Evolutionary conservation across 2,329 filamentous ascomycete genomes (phyloP), one percentile per base, ranked within the genome.

Genomic region (Botrytis pseudocinerea): DNA sequence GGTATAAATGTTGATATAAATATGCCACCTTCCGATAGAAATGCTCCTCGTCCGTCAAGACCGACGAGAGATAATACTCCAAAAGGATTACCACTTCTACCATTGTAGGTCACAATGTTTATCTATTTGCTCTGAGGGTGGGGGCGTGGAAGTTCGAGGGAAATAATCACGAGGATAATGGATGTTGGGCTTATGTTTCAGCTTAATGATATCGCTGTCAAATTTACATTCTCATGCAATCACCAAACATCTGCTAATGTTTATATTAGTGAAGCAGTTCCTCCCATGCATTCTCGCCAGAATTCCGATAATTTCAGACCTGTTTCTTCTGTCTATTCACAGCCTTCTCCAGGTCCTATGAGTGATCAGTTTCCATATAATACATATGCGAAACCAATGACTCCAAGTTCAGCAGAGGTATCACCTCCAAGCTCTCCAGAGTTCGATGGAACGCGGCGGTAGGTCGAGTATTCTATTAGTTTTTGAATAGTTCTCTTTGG

Each of bases 251-350:
- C 44, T 71, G 69, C 76, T 78, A 76, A 78, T 75, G 66, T 57
- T 62, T 61, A 10, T 51, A 44, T 35, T 68, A 77, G 76, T 68
- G 74, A 78, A 61, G 42, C 75, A 74, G 72, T 72, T 61, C 73
- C 73, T 73, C 74, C 75, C 28, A 63, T 73, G 25, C 72, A 77
- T 73, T 81, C 82, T 25, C 70, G 44, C 7, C 38, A 60, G 40
- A 68, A 72, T 68, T 32, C 51, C n/a, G 35, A 61, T 48, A 80
- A 78, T 70, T 83, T 82, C 75, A 85, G 86, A 59, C 85, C 87
- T n/a, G 76, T 84, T 10, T 91, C 90, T 46, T 91, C 91, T 25
- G 77, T 90, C 64, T 91, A 92, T 80, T 89, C 89, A 63, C 85
- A 88, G 79, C 85, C 84, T 62, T 88, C 85, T 74, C 85, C 85